These are phyloP conservation scores for Syzygium syzygioides DNA, from an alignment of 441 rosid species.

Conservation along the genomic window DNA sequence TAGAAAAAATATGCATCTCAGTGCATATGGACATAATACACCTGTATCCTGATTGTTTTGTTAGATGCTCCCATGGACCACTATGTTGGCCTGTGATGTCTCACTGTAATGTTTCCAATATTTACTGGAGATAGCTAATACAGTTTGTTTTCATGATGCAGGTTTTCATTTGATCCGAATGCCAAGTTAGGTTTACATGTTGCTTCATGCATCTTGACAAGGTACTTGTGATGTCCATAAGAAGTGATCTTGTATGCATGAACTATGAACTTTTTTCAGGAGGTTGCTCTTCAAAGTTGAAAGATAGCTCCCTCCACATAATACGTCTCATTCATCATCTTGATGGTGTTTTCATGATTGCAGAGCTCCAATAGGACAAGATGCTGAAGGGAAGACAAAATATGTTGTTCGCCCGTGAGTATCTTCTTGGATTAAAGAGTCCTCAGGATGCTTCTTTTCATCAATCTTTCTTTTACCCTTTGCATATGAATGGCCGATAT, in stretches of 20 bases:
- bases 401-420: conserved; percentile 94
- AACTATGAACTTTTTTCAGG: neutral
- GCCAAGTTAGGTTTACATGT: conserved; percentile 78
- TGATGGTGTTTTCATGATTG: conserved; percentile 16
- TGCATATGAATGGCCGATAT: neutral
- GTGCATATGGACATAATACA: neutral
- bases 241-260: neutral
- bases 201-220: conserved; percentile 88
- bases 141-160: conserved; percentile 12
- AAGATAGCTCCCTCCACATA: neutral
- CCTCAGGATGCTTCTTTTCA: conserved; percentile 1
- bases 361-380: conserved; percentile 84
- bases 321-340: neutral
- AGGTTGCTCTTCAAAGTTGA: neutral
- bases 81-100: neutral
- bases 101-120: neutral
- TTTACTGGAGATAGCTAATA: neutral
- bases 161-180: conserved; percentile 89
- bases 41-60: neutral
- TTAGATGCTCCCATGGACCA: neutral
- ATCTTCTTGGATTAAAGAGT: conserved; percentile 6
- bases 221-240: conserved; percentile 30
- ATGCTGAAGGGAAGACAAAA: conserved; percentile 86
- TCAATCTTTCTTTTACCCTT: neutral
- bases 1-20: neutral